phyloP scores from a whole-genome alignment of 225 moss, liverwort and hornwort genomes.

The Polytrichum formosum region DNA sequence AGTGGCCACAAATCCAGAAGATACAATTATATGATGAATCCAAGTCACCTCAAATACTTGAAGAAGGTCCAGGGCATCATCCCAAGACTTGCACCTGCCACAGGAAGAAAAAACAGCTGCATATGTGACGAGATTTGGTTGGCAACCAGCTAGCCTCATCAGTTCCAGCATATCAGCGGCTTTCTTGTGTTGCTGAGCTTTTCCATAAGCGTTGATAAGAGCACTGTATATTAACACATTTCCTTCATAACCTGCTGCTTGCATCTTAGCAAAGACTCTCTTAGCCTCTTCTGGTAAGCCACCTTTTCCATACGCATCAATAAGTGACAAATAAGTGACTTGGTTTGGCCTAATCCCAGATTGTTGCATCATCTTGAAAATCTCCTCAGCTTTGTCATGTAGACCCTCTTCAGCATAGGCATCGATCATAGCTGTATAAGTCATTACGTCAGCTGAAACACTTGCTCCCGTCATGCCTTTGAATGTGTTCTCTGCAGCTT shows the following conservation, averaged over 20 bases:
- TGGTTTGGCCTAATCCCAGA: conserved; percentile 64
- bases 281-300: conserved; percentile 70
- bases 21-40: background rate
- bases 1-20: background rate
- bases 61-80: conserved; percentile 53
- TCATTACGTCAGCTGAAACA: conserved; percentile 76
- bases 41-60: conserved; percentile 47
- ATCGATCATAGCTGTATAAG: conserved; percentile 90
- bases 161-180: conserved; percentile 51
- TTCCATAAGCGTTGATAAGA: conserved; percentile 71
- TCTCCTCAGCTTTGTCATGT: conserved; percentile 51
- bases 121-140: conserved; percentile 66
- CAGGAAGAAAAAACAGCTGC: conserved; percentile 68
- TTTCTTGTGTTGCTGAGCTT: conserved; percentile 42
- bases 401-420: conserved; percentile 77
- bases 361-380: conserved; percentile 64
- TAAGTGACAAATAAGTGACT: conserved; percentile 74
- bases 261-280: conserved; percentile 58
- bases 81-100: conserved; percentile 48
- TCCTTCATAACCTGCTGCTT: conserved; percentile 54
- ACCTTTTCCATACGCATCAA: conserved; percentile 84
- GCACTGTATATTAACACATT: conserved; percentile 80
- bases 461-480: conserved; percentile 76
- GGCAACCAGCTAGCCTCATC: conserved; percentile 62
- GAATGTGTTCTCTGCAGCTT: conserved; percentile 81